Conservation (phyloP, 2,329 filamentous ascomycete species). For the Arthroderma sp. region DNA sequence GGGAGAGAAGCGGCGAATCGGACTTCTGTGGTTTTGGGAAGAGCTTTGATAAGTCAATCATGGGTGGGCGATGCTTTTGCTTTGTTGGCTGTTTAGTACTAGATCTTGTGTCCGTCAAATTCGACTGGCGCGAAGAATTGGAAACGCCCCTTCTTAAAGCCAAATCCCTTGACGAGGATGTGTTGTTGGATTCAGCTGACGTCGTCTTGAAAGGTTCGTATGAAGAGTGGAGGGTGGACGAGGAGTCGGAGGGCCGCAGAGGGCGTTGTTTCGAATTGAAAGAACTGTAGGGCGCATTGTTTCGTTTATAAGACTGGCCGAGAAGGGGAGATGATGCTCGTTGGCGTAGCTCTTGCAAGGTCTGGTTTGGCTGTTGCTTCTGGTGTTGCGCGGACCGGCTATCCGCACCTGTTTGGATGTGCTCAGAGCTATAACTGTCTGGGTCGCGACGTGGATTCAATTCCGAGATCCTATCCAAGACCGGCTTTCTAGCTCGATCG, state of each 20-base stretch:
- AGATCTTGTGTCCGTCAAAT: too few relatives aligned
- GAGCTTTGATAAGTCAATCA: constrained; percentile 30
- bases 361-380: constrained; percentile 8
- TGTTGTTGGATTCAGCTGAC: constrained; percentile 17
- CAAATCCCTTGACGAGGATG: constrained; percentile 18
- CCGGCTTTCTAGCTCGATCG: background rate
- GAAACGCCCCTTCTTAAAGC: constrained; percentile 4
- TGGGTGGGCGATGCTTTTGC: constrained; percentile 25
- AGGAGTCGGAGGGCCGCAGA: constrained; percentile 28
- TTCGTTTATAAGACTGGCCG: constrained; percentile 25
- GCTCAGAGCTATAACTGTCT: background rate
- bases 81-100: constrained; percentile 13
- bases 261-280: constrained; percentile 24
- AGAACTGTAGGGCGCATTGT: constrained; percentile 14
- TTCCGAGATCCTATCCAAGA: background rate
- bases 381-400: background rate
- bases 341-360: constrained; percentile 21
- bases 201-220: constrained; percentile 34
- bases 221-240: constrained; percentile 34
- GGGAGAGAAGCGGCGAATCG: constrained; percentile 25
- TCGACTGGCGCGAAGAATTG: constrained; percentile 8
- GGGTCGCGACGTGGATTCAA: background rate
- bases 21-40: constrained; percentile 28
- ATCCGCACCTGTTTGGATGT: background rate
- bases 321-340: constrained; percentile 36